Evolutionary conservation across 2,329 filamentous ascomycete species (phyloP).

Genomic region (Fusarium transvaalense): DNA sequence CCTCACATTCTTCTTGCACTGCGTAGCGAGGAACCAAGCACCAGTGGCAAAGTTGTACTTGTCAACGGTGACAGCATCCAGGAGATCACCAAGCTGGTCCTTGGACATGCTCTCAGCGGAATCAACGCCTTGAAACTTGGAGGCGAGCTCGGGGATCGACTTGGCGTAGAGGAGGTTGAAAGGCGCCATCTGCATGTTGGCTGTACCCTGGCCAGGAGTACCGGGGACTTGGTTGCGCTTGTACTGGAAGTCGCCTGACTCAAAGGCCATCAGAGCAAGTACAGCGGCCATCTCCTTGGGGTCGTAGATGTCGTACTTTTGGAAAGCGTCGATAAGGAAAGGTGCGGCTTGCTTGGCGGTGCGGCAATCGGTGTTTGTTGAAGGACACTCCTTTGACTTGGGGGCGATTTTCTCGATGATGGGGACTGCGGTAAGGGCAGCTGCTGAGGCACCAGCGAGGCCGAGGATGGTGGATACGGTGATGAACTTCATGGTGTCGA

Average conservation of each 20-base stretch:
- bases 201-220: slow-evolving; percentile 77
- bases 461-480: slow-evolving; percentile 33
- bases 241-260: slow-evolving; percentile 77
- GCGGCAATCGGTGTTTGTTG: slow-evolving; percentile 69
- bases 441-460: slow-evolving; percentile 36
- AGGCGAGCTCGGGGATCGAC: slow-evolving; percentile 55
- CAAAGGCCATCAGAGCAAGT: slow-evolving; percentile 77
- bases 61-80: slow-evolving; percentile 61
- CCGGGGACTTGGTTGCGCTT: slow-evolving; percentile 72
- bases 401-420: slow-evolving; percentile 70
- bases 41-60: slow-evolving; percentile 67
- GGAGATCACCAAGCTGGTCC: slow-evolving; percentile 55
- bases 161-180: slow-evolving; percentile 64
- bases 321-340: slow-evolving; percentile 68
- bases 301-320: slow-evolving; percentile 66
- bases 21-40: slow-evolving; percentile 63
- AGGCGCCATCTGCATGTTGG: slow-evolving; percentile 64
- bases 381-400: slow-evolving; percentile 64
- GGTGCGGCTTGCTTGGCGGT: slow-evolving; percentile 72
- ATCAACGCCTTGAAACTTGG: slow-evolving; percentile 50
- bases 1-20: slow-evolving; percentile 56
- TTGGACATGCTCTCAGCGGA: slow-evolving; percentile 47
- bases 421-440: slow-evolving; percentile 48
- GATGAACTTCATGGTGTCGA: slow-evolving; percentile 48
- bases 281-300: slow-evolving; percentile 76